Conservation (phyloP, 768 basidiomycete genomes). For the Suillus subaureus region DNA sequence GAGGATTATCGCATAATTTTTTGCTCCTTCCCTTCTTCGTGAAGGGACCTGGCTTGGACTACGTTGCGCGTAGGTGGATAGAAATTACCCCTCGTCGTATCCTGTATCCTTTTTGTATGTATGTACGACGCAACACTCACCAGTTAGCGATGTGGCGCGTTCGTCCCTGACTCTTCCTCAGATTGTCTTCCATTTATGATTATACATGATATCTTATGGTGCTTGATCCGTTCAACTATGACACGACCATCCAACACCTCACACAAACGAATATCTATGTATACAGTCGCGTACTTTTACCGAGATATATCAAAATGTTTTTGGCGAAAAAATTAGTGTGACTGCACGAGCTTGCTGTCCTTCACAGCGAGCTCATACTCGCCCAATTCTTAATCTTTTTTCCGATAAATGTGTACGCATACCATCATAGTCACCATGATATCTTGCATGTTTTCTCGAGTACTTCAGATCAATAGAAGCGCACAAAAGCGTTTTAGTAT, state of each 20-base stretch:
- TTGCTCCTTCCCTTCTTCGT: constrained; percentile 35
- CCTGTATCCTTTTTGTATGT: background rate
- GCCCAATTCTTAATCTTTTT: no score
- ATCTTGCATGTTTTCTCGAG: no score
- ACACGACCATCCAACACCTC: no score
- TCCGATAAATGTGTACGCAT: no score
- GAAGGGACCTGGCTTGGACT: constrained; percentile 22
- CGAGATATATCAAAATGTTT: no score
- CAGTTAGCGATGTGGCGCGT: background rate
- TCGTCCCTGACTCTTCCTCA: background rate
- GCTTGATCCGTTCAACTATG: background rate
- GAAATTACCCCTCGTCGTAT: background rate
- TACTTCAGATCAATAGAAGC: no score
- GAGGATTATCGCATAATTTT: constrained; percentile 36
- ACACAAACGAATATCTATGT: background rate
- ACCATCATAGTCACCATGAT: no score
- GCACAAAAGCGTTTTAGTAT: background rate
- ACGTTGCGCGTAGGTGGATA: background rate
- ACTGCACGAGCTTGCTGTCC: no score
- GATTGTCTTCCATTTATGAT: background rate
- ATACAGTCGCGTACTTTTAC: no score
- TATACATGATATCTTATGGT: background rate
- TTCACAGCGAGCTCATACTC: no score
- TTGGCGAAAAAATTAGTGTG: no score
- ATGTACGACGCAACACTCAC: background rate